Base-by-base conservation (phyloP, 202 grass and related monocot genomes). In the Carex arenaria region DNA sequence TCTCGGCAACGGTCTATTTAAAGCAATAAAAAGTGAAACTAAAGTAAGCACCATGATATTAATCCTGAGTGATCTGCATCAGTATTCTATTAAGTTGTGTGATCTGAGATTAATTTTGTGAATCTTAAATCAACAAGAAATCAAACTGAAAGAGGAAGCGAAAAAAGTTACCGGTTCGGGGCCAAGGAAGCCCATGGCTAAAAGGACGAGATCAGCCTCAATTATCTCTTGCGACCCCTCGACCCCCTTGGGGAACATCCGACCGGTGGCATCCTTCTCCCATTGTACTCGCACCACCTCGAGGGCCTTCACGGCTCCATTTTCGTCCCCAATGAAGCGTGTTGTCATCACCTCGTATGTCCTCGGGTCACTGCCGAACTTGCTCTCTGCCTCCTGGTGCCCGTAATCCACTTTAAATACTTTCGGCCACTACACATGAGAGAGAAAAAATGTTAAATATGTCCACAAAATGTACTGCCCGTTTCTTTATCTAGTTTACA, bases 131-230 rank as follows among this genome's bases (percentile, higher is more conserved):
- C 15, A 28, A 55, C 0, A 17, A 59, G 59, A 72, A 81, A 56
- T 72, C 45, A 57, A 57, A 74, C 30, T 75, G 81, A 77, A 67
- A 31, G 22, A 18, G 47, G 38, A 76, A 56, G n/a, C 2, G 34
- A 34, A 88, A 56, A 80, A 87, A 87, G 26, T 84, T 70, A 96
- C 93, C 49, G 82, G 85, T 86, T 99, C 96, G n/a, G 96, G 96
- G 23, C 96, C 96, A 20, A 96, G 84, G 79, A 99, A 99, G 30
- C 96, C 96, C 96, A 99, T 92, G 64, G 96, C 96, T 84, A 99
- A 89, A 19, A 99, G 87, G 54, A 96, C 91, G 19, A 99, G 88
- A 80, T 99, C 91, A 40, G 96, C 96, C 84, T 94, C 93, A 7
- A 99, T 95, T 23, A 82, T 96, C 79, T 99, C 87, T 81, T 88